Conservation (phyloP, 768 basidiomycete species). For the Boletales sp. region DNA sequence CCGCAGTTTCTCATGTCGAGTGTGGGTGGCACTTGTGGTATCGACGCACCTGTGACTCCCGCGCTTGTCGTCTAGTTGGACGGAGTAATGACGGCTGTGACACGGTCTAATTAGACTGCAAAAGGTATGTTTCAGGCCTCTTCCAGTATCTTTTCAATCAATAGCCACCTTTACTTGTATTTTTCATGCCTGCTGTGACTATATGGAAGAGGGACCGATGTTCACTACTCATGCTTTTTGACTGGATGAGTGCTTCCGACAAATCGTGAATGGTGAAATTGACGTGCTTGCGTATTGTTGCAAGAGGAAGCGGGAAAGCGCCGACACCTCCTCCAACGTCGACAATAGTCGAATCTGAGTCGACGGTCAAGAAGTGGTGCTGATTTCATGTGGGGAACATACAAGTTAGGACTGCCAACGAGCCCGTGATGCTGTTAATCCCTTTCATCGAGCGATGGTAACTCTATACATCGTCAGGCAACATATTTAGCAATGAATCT, state of each 20-base stretch:
- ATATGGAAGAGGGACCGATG: no score
- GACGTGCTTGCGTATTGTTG: slow-evolving; percentile 25
- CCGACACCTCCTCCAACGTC: slow-evolving; percentile 37
- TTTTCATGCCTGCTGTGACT: no score
- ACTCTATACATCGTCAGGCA: slow-evolving; percentile 1
- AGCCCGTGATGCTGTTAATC: slow-evolving; percentile 21
- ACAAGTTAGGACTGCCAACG: slow-evolving; percentile 23
- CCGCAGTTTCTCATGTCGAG: no score
- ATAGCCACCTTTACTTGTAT: no score
- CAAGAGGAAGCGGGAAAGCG: slow-evolving; percentile 27
- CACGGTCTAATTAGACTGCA: no score
- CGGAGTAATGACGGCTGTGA: no score
- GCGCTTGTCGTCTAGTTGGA: no score
- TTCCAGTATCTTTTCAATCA: no score
- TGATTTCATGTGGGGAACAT: not conserved
- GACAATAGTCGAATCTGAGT: slow-evolving; percentile 29
- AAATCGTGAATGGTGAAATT: slow-evolving; percentile 32
- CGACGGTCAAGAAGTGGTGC: not conserved
- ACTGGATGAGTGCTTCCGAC: slow-evolving; percentile 19
- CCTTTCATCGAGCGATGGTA: slow-evolving; percentile 25
- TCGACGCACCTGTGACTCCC: no score
- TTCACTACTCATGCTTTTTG: slow-evolving; percentile 9
- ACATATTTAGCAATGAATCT: not conserved
- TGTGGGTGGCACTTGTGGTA: no score
- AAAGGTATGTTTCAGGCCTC: no score